phyloP scores from a whole-genome alignment of 202 grass and related monocot genomes.

The Saccharum hybrid region DNA sequence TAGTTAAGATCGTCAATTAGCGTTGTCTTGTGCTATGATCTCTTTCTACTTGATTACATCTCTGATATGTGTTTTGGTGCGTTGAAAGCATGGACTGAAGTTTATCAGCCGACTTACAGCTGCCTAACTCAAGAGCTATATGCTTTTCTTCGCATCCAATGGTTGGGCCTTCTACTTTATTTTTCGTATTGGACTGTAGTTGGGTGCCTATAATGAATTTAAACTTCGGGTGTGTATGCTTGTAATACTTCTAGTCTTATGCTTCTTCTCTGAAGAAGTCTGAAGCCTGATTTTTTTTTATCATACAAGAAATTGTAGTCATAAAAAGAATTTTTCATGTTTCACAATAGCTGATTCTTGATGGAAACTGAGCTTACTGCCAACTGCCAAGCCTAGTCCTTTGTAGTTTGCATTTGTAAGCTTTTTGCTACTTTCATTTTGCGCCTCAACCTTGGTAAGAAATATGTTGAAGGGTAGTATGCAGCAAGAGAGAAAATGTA shows the following conservation, averaged over 20 bases:
- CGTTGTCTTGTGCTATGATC: neutral
- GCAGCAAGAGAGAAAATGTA: neutral
- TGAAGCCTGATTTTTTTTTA: neutral
- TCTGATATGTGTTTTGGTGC: neutral
- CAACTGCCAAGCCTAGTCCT: neutral
- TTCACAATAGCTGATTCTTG: constrained; percentile 9
- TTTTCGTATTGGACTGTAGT: neutral
- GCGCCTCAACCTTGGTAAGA: neutral
- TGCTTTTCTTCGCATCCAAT: neutral
- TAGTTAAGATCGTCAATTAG: neutral
- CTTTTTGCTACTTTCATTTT: neutral
- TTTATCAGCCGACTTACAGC: neutral
- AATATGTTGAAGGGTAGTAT: neutral
- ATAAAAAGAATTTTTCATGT: neutral
- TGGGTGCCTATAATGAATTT: neutral
- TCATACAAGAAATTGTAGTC: neutral
- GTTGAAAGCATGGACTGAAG: neutral
- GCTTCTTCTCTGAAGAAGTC: neutral
- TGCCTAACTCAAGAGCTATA: neutral
- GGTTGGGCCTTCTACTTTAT: neutral
- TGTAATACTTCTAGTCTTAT: neutral
- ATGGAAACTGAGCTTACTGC: neutral
- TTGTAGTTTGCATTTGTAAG: neutral
- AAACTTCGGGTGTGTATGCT: neutral
- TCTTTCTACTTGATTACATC: constrained; percentile 8